These are phyloP conservation scores for Bonnemaisonia californica DNA, from an alignment of 31 red algal genomes.

Conservation along the genomic window DNA sequence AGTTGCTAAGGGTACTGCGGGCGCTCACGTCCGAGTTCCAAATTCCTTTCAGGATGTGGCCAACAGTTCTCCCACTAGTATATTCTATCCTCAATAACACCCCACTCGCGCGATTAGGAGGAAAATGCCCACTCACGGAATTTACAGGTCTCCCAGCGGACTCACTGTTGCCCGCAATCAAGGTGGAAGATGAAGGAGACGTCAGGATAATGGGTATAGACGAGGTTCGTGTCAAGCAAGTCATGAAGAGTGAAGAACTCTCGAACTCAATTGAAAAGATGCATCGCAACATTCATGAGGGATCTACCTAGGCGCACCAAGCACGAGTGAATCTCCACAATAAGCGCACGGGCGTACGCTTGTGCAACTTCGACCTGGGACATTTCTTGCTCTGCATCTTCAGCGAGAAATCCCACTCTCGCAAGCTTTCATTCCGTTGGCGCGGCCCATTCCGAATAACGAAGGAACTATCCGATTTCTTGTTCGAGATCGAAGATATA, in stretches of 20 bases:
- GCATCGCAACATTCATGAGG: not conserved
- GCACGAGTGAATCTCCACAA: not conserved
- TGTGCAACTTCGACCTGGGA: not conserved
- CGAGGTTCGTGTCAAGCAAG: not conserved
- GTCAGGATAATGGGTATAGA: not conserved
- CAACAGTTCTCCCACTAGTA: conserved; percentile 14
- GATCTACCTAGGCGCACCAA: not conserved
- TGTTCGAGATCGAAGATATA: conserved; percentile 27
- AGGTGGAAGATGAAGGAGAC: not conserved
- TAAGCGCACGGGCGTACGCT: not conserved
- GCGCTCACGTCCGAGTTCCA: conserved; percentile 18
- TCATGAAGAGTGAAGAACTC: not conserved
- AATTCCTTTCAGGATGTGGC: not conserved
- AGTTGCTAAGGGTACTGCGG: not conserved
- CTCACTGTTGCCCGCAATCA: not conserved
- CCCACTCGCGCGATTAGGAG: not conserved
- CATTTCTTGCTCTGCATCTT: conserved; percentile 35
- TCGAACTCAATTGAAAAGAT: not conserved
- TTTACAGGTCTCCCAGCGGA: not conserved
- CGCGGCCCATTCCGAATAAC: not conserved
- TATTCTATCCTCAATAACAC: conserved; percentile 13
- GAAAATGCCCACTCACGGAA: not conserved
- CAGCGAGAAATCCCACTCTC: not conserved
- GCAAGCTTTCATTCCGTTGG: not conserved
- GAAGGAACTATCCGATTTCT: not conserved